Conservation (phyloP, 139 green algal species). For the Micromonas pusilla region DNA sequence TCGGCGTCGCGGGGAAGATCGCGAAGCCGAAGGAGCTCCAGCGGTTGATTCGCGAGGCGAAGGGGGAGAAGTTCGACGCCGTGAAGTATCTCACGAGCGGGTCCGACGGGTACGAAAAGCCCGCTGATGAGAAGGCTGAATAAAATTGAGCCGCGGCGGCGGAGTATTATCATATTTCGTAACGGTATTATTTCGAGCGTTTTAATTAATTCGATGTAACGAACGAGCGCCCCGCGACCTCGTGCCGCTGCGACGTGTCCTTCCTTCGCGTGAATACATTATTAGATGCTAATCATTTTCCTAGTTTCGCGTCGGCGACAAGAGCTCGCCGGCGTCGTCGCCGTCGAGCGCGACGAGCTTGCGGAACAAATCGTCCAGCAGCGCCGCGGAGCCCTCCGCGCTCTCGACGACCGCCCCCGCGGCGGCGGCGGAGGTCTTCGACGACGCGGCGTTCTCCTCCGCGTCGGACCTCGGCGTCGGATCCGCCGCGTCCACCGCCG, state of each 20-base stretch:
- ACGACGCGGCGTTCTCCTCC: no score
- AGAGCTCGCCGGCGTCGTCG: neutral
- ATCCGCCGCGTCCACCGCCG: neutral
- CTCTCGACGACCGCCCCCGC: neutral
- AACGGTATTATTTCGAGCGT: no score
- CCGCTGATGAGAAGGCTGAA: neutral
- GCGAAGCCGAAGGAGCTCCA: conserved; percentile 12
- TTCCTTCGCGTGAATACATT: no score
- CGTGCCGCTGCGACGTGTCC: no score
- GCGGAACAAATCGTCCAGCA: neutral
- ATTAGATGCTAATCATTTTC: no score
- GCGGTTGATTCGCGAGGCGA: conserved; percentile 5
- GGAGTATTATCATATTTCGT: conserved; percentile 7
- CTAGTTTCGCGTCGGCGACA: neutral
- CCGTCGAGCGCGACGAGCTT: neutral
- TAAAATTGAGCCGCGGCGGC: no score
- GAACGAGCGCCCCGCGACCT: no score
- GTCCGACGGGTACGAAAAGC: neutral
- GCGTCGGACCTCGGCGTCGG: neutral
- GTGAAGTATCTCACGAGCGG: conserved; percentile 16
- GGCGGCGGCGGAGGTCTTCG: neutral
- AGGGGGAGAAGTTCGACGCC: conserved; percentile 14
- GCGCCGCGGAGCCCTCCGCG: no score
- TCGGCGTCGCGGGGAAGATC: conserved; percentile 11
- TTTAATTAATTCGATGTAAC: no score